A percentile compares a stretch with the other conserved stretches of the same genome.
Conservation (phyloP, 331 rosid species). For the Quercus lobata region DNA sequence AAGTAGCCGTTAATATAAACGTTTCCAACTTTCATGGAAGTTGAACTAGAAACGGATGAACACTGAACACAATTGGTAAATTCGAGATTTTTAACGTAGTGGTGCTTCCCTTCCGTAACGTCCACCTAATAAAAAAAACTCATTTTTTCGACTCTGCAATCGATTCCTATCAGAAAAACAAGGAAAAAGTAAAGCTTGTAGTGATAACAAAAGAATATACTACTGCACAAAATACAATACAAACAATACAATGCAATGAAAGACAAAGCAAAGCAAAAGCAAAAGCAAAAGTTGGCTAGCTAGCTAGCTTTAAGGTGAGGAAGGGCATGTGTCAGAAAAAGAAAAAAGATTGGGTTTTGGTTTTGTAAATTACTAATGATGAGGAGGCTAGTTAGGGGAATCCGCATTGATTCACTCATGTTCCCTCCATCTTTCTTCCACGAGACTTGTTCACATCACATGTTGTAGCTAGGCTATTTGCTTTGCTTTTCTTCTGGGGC, state of each 20-base stretch:
- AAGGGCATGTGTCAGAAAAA: constrained; percentile 1
- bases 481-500: constrained; percentile 1
- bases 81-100: neutral
- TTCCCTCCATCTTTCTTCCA: constrained; percentile 23
- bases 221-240: neutral
- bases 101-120: too few species aligned
- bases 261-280: constrained; percentile 24
- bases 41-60: too few species aligned
- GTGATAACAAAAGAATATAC: too few species aligned
- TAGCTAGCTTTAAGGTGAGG: neutral
- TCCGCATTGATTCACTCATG: constrained; percentile 22
- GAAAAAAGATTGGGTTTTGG: constrained; percentile 20
- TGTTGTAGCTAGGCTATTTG: too few species aligned
- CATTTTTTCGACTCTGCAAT: neutral
- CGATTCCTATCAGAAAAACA: neutral
- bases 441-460: constrained; percentile 14
- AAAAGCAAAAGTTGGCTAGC: constrained; percentile 47
- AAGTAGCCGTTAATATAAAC: too few species aligned
- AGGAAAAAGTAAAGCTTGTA: too few species aligned
- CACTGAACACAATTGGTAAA: neutral
- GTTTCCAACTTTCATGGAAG: too few species aligned
- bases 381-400: constrained; percentile 31
- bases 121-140: too few species aligned
- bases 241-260: constrained; percentile 3
- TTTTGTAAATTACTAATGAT: constrained; percentile 24